Base-by-base conservation (phyloP, 2,329 filamentous ascomycete genomes). In the Tolypocladium tundrense region DNA sequence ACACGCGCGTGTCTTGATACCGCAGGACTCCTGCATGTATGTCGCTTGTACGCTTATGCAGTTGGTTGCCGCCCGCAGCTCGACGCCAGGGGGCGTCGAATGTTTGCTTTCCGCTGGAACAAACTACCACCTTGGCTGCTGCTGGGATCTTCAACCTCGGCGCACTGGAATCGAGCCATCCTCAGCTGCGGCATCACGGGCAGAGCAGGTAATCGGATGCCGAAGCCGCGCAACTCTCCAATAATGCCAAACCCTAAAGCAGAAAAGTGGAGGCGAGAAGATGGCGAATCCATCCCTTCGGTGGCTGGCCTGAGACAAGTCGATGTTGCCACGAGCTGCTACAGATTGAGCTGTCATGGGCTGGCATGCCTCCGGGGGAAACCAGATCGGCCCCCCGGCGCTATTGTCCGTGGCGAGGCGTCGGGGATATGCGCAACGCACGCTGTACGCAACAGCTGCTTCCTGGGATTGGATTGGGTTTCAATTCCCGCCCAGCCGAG, bases 271-370 rank as follows among this genome's bases (percentile, higher is more conserved):
- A 55, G 21, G 37, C 27, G 11, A 43, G 53, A n/a, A 41, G 9
- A 24, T 21, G 54, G 42, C 42, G 54, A 55, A 50, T 40, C 53
- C 54, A 55, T 55, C 27, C 27, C 4, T 55, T 33, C 35, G 42
- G 41, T 48, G 42, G 41, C 53, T 50, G 48, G 40, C 7, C 55
- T 53, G 39, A 57, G 55, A 57, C 55, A 57, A 3, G 39, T 40
- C 51, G 48, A 52, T 40, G 43, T 51, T 52, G 55, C 55, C 55
- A 57, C 40, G 55, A 42, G 27, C 55, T 43, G 55, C 24, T 52
- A 27, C 48, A 57, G 55, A 57, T 42, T 42, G 48, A 42, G 55
- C 35, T 43, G 19, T 35, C 41, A 13, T 31, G 52, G 41, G 41
- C 33, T 21, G 53, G 53, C 53, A 45, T 55, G 31, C 27, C 31